phyloP scores from a whole-genome alignment of 257 asterid genomes.

The Salvia rosmarinus region DNA sequence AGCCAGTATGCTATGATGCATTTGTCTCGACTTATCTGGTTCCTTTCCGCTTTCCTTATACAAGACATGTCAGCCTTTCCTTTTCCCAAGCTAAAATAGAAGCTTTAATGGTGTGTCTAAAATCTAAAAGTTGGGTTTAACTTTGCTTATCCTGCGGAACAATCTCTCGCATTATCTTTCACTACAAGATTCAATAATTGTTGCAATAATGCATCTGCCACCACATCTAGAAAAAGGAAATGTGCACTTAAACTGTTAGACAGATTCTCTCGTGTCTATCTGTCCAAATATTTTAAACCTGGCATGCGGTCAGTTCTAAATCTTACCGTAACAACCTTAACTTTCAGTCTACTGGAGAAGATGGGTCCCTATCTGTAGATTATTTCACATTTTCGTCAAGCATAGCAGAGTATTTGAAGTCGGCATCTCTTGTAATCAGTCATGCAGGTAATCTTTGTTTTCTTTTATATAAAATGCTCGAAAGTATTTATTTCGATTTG shows the following conservation, averaged over 20 bases:
- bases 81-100: too few relatives aligned
- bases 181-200: not conserved
- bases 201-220: not conserved
- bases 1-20: not conserved
- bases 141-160: not conserved
- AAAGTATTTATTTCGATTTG: not conserved
- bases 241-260: not conserved
- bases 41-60: too few relatives aligned
- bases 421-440: slow-evolving; percentile 89
- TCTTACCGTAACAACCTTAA: not conserved
- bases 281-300: not conserved
- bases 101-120: not conserved
- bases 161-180: not conserved
- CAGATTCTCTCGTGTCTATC: slow-evolving; percentile 21
- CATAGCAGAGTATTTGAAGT: slow-evolving; percentile 79
- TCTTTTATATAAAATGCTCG: not conserved
- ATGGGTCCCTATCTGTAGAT: slow-evolving; percentile 62
- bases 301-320: not conserved
- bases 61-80: too few relatives aligned
- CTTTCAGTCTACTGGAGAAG: slow-evolving; percentile 69
- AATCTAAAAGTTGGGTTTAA: not conserved
- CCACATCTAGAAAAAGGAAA: not conserved
- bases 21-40: too few relatives aligned
- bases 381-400: slow-evolving; percentile 88
- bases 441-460: slow-evolving; percentile 70